Evolutionary conservation across 2,329 filamentous ascomycete genomes (phyloP), one percentile per base, ranked within the genome.

Genomic region (Colletotrichum sp.): DNA sequence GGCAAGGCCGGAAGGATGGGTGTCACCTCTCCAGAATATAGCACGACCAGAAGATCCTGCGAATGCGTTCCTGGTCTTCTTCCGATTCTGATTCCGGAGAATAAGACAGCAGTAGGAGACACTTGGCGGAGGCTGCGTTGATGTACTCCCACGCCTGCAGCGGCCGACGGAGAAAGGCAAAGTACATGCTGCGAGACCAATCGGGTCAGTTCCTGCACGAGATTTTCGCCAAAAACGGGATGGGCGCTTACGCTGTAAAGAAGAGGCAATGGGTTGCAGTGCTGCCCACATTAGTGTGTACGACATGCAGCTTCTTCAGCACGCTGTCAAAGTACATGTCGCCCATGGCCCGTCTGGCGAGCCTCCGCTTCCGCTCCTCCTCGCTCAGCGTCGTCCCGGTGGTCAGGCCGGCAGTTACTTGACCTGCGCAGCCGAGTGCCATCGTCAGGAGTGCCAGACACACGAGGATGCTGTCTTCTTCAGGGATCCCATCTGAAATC

Each of bases 41-140:
- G 72, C 89, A 90, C 0, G 89, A 87, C 89, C 89, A 90, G 76
- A 90, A 90, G 69, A 90, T 89, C 2, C 89, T 82, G 16, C 87
- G 82, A 1, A 89, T 86, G 4, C 88, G 87, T 78, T 90, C 88
- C 49, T 86, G 82, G 5, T 88, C 86, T 75, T 89, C 85, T 0
- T 79, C 77, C 0, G 81, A 81, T 34, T 84, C 83, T 11, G 81
- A 82, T 5, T 78, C 80, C 0, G 82, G 80, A 3, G 84, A 83
- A 63, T 89, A 89, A 0, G 88, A 87, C 3, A 90, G 79, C 1
- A 90, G 83, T 2, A 90, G 80, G 3, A 89, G 86, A 71, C 89
- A 90, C 77, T 89, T 89, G 1, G 88, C 85, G 0, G 89, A 88
- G 0, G 88, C 86, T 1, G 87, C 84, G 64, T 85, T 88, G 68